Percentiles rank a stretch among this genome's conserved stretches.
Conservation (phyloP, 108 stramenopile genomes). For the Licmophora abbreviata region DNA sequence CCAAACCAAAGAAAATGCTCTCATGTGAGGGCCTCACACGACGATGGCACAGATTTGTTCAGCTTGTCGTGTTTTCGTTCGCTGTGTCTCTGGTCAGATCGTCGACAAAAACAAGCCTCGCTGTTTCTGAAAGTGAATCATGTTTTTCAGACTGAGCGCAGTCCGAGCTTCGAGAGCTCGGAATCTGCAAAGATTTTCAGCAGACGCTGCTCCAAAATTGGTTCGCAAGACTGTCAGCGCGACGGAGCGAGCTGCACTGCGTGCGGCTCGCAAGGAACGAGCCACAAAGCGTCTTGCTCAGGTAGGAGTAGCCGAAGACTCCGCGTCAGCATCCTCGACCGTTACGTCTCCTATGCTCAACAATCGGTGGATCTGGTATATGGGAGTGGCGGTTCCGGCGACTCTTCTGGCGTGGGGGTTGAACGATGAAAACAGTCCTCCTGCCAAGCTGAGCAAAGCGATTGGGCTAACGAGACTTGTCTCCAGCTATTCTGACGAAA, state of each 20-base stretch:
- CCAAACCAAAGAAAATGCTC: no score
- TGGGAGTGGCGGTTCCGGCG: constrained; percentile 57
- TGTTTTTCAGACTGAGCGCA: not conserved
- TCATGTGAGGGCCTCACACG: no score
- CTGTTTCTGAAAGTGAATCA: not conserved
- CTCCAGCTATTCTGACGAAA: constrained; percentile 34
- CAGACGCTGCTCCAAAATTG: no score
- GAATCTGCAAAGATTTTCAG: constrained; percentile 4
- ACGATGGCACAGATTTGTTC: not conserved
- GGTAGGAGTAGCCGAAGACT: constrained; percentile 19
- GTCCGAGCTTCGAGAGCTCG: not conserved
- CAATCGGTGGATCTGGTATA: constrained; percentile 45
- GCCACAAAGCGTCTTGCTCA: constrained; percentile 34
- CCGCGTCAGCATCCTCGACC: constrained; percentile 11
- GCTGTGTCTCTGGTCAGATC: not conserved
- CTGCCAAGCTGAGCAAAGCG: constrained; percentile 49
- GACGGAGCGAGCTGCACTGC: constrained; percentile 49
- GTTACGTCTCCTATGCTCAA: constrained; percentile 3
- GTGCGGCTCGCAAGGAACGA: constrained; percentile 65
- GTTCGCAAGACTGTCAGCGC: constrained; percentile 37
- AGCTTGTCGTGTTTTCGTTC: not conserved
- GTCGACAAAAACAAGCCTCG: not conserved
- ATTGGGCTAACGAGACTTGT: constrained; percentile 64
- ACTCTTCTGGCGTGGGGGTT: constrained; percentile 71
- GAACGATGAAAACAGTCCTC: constrained; percentile 63